Base-by-base conservation (phyloP, 2,329 filamentous ascomycete species). In the Plenodomus lindquistii region DNA sequence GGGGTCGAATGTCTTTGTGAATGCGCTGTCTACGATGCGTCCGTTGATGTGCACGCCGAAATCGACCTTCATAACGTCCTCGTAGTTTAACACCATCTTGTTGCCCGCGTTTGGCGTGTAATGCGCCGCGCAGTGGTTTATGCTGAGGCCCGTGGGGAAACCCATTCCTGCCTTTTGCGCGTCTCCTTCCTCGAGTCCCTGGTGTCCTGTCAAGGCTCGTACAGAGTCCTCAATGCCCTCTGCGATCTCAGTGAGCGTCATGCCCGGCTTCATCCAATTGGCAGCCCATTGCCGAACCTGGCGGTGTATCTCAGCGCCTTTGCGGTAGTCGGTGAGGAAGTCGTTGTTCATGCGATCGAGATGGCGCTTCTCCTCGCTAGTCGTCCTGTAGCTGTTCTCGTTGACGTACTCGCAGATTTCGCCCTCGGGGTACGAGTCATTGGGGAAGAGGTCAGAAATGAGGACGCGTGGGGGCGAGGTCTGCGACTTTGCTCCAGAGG, bases 51-150 rank as follows among this genome's bases (percentile, higher is more conserved):
- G 86, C 2, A 87, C 85, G 43, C 86, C 86, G 57, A 88, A 87
- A 70, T 88, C 86, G 39, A 88, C 84, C 70, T 87, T 88, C 83
- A 88, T 84, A 31, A 89, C 86, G 73, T 89, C 85, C 41, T 84
- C 78, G 54, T 87, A 75, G 50, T 84, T 77, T 52, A 88, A 66
- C 16, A 86, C 75, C 69, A 83, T 84, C 59, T 92, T 95, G 74
- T 94, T 94, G 46, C 90, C 90, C 1, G 88, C 87, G 68, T 95
- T 96, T 9, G 91, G 91, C 7, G 87, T 92, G 72, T 88, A 95
- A 75, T 95, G 91, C 3, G 91, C 91, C 1, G 89, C 89, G 64
- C 88, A 89, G 69, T 94, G 85, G 75, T 96, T 92, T 59, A 94
- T 79, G 69, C 87, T 91, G 45, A 95, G 77, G 43, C 91, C 91